A percentile compares a stretch with the other conserved stretches of the same genome.
Evolutionary conservation across 441 rosid genomes (phyloP).

Genomic region (Biscutella auriculata): DNA sequence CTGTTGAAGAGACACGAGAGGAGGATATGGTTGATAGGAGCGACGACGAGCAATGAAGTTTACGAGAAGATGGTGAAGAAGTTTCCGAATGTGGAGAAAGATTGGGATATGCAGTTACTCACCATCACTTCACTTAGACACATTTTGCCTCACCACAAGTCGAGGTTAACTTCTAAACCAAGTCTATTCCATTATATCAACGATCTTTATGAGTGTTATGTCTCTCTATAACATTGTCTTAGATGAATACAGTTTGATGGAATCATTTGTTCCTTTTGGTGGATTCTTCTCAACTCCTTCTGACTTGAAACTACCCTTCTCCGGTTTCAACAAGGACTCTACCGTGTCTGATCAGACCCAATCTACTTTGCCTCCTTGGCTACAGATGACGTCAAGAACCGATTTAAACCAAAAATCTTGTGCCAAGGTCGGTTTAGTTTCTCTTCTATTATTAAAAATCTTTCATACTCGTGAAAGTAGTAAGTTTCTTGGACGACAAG

Average conservation of each 20-base stretch:
- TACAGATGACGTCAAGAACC: constrained; percentile 44
- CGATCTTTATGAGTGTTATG: not conserved
- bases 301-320: constrained; percentile 36
- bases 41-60: constrained; percentile 39
- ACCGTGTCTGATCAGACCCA: constrained; percentile 46
- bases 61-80: constrained; percentile 40
- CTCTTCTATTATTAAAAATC: not conserved
- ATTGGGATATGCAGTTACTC: constrained; percentile 73
- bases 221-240: not conserved
- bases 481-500: constrained; percentile 17
- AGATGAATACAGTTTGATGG: constrained; percentile 54
- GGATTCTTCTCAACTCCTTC: constrained; percentile 67
- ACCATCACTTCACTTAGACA: constrained; percentile 44
- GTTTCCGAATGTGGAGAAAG: constrained; percentile 50
- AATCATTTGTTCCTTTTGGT: constrained; percentile 83
- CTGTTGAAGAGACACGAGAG: constrained; percentile 30
- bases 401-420: constrained; percentile 23
- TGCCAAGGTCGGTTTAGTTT: constrained; percentile 32
- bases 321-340: constrained; percentile 28
- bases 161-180: no score
- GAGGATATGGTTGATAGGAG: constrained; percentile 59
- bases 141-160: constrained; percentile 40
- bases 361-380: constrained; percentile 55
- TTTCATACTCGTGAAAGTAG: not conserved
- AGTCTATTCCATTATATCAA: no score